A percentile compares a stretch with the other conserved stretches of the same genome.
Conservation (phyloP, 192 early-diverging fungal genomes). For the Piromyces finnis region DNA sequence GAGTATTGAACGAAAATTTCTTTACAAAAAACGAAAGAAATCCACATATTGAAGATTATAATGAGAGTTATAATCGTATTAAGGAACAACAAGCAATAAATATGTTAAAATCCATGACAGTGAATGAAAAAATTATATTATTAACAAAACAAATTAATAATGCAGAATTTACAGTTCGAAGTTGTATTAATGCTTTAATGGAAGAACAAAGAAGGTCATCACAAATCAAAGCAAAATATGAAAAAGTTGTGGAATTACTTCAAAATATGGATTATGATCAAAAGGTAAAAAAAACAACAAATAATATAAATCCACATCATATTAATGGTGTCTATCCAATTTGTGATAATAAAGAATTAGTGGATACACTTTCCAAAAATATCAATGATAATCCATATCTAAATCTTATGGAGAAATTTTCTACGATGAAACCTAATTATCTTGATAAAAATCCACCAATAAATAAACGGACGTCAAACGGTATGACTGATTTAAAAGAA, state of each 20-base stretch:
- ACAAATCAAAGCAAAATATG: background rate
- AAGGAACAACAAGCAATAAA: background rate
- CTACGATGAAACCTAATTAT: background rate
- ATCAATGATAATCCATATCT: background rate
- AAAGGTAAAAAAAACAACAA: background rate
- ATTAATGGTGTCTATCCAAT: background rate
- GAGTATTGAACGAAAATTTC: background rate
- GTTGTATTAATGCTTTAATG: background rate
- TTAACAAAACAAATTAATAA: background rate
- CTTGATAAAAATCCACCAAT: background rate
- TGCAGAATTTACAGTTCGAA: background rate
- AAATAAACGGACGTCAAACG: background rate
- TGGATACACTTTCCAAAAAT: background rate
- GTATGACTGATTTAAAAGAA: background rate
- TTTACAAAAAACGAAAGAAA: background rate
- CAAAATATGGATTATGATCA: background rate
- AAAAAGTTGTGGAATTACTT: background rate
- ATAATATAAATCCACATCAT: background rate
- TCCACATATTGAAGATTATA: background rate
- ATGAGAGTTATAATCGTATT: background rate
- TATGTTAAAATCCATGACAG: background rate
- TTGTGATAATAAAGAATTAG: background rate
- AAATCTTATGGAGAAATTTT: background rate
- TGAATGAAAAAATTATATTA: background rate
- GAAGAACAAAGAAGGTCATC: background rate